Base-by-base conservation (phyloP, 164 flowering plant genomes). In the Dillenia suffruticosa region DNA sequence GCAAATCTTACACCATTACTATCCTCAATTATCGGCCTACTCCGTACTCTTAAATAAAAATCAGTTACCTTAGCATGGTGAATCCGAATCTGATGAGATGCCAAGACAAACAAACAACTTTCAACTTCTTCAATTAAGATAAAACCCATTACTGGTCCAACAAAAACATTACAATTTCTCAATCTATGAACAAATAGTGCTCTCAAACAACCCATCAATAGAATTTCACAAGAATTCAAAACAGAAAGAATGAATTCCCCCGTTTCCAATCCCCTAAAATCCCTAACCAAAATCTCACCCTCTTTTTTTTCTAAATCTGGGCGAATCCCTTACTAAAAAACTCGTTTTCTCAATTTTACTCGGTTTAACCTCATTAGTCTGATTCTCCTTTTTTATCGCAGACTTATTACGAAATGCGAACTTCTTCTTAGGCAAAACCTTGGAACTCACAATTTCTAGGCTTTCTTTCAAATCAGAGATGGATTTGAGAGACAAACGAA, bases 1-100 rank as follows among this genome's bases (percentile, higher is more conserved):
- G 92, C 98, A 64, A 94, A 91, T 59, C 95, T 82, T 73, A 89
- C 89, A 8, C 74, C 73, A 24, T 44, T 72, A 65, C 93, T 51
- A 59, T 89, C 92, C 77, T 94, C 97, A 46, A 89, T 82, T 24
- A 94, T 91, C 0, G 99, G 96, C 61, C 89, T 79, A 59, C 97
- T 91, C 69, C 96, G 76, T 47, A 85, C 90, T 43, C 97, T 76
- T 49, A 94, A 74, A 67, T 89, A 88, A 61, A 89, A 91, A 70
- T 88, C 92, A 46, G 85, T 73, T n/a, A 40, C 49, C 69, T 72
- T 84, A 1, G 90, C 96, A 65, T 64, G 63, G 69, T 94, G 96
- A 57, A 94, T 84, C 74, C 98, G 68, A 47, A 90, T 87, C 73
- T 94, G 96, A 79, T 94, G 98, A 14, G 97, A 89, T 1, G 97